Conservation (phyloP, 225 moss, liverwort and hornwort species). For the Climacium dendroides region DNA sequence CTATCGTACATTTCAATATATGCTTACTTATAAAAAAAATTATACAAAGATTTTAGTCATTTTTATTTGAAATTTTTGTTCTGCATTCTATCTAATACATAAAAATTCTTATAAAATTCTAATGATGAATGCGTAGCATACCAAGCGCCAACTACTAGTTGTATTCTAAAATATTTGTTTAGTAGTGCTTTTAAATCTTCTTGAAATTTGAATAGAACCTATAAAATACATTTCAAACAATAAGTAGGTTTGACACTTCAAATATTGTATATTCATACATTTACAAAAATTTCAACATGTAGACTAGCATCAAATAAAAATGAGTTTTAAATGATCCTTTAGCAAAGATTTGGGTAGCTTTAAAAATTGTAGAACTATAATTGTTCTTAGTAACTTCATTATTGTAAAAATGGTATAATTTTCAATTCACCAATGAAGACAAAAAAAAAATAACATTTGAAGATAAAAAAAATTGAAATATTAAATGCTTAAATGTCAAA, state of each 20-base stretch:
- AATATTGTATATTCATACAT: not conserved
- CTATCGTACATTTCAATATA: too few relatives aligned
- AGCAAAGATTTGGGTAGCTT: not conserved
- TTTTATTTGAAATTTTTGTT: too few relatives aligned
- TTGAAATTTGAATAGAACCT: not conserved
- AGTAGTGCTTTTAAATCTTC: not conserved
- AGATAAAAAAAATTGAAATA: not conserved
- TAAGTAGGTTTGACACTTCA: not conserved
- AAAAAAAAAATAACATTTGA: too few relatives aligned
- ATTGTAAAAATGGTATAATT: not conserved
- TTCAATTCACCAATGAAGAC: not conserved
- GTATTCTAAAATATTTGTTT: not conserved
- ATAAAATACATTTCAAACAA: not conserved
- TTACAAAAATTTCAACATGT: not conserved
- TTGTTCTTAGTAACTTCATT: not conserved
- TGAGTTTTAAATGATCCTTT: not conserved
- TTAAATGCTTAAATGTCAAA: too few relatives aligned
- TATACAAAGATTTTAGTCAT: too few relatives aligned
- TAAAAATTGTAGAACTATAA: not conserved
- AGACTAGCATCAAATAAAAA: not conserved
- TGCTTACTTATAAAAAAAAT: too few relatives aligned
- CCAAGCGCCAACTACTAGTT: too few relatives aligned
- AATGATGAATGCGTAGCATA: too few relatives aligned
- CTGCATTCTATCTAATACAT: too few relatives aligned
- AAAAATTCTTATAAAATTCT: too few relatives aligned